A percentile compares a stretch with the other conserved stretches of the same genome.
These are phyloP conservation scores for Aspergillus ellipticus DNA, from an alignment of 495 filamentous ascomycete genomes.

Conservation along the genomic window DNA sequence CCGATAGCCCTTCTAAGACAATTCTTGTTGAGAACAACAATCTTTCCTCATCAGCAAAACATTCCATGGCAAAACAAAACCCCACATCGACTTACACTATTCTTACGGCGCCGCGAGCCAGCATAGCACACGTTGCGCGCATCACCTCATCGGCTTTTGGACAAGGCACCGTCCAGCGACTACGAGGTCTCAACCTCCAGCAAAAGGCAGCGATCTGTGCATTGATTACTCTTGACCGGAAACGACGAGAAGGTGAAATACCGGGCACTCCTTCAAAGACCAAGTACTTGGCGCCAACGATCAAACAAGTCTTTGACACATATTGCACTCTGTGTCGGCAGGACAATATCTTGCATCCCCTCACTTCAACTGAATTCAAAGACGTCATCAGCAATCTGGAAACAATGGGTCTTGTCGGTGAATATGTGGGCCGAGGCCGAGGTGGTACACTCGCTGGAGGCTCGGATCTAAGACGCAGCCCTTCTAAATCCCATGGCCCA, in stretches of 20 bases:
- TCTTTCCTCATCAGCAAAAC: slow-evolving; percentile 56
- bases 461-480: slow-evolving; percentile 48
- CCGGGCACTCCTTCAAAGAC: slow-evolving; percentile 57
- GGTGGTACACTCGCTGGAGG: slow-evolving; percentile 54
- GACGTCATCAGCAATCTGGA: slow-evolving; percentile 91
- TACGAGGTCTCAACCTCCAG: slow-evolving; percentile 86
- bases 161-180: slow-evolving; percentile 74
- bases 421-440: slow-evolving; percentile 66
- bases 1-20: slow-evolving; percentile 48
- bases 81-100: slow-evolving; percentile 55
- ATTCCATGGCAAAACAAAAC: slow-evolving; percentile 29
- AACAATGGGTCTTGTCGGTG: slow-evolving; percentile 73
- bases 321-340: slow-evolving; percentile 77
- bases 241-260: slow-evolving; percentile 33
- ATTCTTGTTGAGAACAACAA: slow-evolving; percentile 68
- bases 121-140: slow-evolving; percentile 84
- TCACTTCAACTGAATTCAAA: slow-evolving; percentile 85
- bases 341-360: slow-evolving; percentile 78
- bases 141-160: slow-evolving; percentile 83
- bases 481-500: slow-evolving; percentile 52
- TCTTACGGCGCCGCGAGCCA: slow-evolving; percentile 82
- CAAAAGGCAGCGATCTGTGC: slow-evolving; percentile 95
- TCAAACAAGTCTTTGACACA: slow-evolving; percentile 72
- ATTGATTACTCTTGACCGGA: slow-evolving; percentile 73
- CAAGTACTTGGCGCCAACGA: slow-evolving; percentile 58